Conservation (phyloP, 2,329 filamentous ascomycete species). For the Fusarium sp. region DNA sequence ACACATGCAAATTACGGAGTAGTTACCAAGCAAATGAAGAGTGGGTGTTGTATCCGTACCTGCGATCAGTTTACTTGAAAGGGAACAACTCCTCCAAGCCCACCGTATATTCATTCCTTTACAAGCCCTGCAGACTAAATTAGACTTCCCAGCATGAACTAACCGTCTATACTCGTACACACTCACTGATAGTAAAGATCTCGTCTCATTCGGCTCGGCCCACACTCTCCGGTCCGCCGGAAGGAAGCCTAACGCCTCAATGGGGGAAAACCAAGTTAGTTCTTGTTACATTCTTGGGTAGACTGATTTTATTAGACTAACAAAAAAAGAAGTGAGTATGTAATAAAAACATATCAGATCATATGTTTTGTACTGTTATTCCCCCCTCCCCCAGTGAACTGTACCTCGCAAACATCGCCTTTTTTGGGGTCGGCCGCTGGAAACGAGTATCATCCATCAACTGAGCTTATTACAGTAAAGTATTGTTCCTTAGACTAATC, state of each 20-base stretch:
- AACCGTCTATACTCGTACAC: neutral
- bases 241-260: neutral
- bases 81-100: neutral
- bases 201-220: neutral
- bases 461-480: neutral
- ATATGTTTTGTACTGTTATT: neutral
- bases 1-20: too few relatives aligned
- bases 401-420: slow-evolving; percentile 8
- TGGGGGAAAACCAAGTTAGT: neutral
- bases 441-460: neutral
- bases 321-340: neutral
- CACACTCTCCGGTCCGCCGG: slow-evolving; percentile 14
- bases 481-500: neutral
- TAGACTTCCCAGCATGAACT: neutral
- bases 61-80: slow-evolving; percentile 11
- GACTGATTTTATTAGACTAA: neutral
- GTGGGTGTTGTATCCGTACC: neutral
- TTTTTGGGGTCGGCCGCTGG: neutral
- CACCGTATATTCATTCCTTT: neutral
- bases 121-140: neutral
- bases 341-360: slow-evolving; percentile 2
- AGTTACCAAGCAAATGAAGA: neutral
- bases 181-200: neutral
- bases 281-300: neutral
- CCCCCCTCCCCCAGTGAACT: too few relatives aligned